Evolutionary conservation across 768 basidiomycete species (phyloP).

Genomic region (Mycena venus): DNA sequence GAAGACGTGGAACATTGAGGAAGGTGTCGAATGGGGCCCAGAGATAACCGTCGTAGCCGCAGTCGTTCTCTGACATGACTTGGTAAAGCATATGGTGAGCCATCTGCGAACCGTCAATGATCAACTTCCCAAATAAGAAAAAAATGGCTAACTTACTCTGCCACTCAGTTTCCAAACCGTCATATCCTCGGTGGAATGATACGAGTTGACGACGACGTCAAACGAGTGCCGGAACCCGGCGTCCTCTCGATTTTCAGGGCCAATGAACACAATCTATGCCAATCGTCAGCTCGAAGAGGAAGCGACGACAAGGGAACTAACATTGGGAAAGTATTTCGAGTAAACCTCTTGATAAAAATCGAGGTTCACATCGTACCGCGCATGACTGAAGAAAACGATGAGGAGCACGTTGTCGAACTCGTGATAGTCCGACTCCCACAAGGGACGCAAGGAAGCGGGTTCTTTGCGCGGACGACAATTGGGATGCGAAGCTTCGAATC

Average conservation of each 20-base stretch:
- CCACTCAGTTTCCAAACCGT: neutral
- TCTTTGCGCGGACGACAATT: neutral
- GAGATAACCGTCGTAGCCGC: slow-evolving; percentile 11
- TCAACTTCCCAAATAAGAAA: neutral
- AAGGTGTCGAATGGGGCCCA: slow-evolving; percentile 17
- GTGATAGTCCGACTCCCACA: slow-evolving; percentile 10
- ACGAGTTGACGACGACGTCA: slow-evolving; percentile 10
- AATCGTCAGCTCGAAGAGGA: neutral
- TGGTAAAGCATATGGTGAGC: slow-evolving; percentile 16
- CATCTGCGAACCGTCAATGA: neutral
- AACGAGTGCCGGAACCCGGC: slow-evolving; percentile 3
- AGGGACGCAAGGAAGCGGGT: neutral
- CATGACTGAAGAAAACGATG: slow-evolving; percentile 11
- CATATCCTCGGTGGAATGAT: slow-evolving; percentile 2
- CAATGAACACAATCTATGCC: neutral
- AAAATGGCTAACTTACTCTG: neutral
- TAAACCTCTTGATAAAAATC: slow-evolving; percentile 3
- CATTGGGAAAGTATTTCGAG: slow-evolving; percentile 10
- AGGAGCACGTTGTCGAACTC: slow-evolving; percentile 13
- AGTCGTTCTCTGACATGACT: slow-evolving; percentile 2
- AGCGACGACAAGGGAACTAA: neutral
- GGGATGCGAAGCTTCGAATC: slow-evolving; percentile 2
- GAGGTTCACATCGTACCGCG: slow-evolving; percentile 17
- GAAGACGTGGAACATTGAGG: slow-evolving; percentile 15
- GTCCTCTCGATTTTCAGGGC: slow-evolving; percentile 1